Evolutionary conservation across 192 early-diverging fungal genomes (phyloP), one percentile per base, ranked within the genome.

Genomic region (Backusella tarrabulga): DNA sequence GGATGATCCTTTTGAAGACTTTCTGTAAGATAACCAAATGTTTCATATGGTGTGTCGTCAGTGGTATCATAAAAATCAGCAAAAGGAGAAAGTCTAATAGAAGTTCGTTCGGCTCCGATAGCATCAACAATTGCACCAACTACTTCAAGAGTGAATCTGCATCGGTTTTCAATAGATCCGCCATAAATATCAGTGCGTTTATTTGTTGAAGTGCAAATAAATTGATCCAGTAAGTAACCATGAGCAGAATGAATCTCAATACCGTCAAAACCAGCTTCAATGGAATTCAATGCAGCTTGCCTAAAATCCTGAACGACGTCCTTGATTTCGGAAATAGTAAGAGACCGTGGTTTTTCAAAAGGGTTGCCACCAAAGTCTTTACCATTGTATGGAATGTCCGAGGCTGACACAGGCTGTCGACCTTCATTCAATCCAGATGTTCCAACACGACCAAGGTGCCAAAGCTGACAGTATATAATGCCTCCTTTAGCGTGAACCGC

Each of bases 171-270:
- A 19, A 74, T 74, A 38, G 68, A 72, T 19, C 81, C 81, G 21
- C 76, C 76, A 70, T 82, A 82, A 7, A 72, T 21, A 32, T 82
- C 81, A 0, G 93, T 96, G 75, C 97, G 92, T n/a, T 88, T 74
- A 83, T 99, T 98, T 69, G 90, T 86, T n/a, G 93, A 68, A 2
- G 92, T 89, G 23, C 89, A 91, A 23, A 96, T 77, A 78, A 98
- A 97, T 81, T 92, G 86, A 81, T 93, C 85, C 68, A 95, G 75
- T 46, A 99, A 83, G 81, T 97, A 99, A 9, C 97, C 97, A 80
- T 99, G 93, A 0, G 97, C 97, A 60, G 83, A 90, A 70, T 98
- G 97, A 26, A 99, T 85, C 80, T 99, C 97, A 23, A 98, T 80
- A 23, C 91, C 91, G 63, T 98, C 95, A 80, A 96, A 94, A 1